A percentile compares a stretch with the other conserved stretches of the same genome.
Evolutionary conservation across 2,329 filamentous ascomycete genomes (phyloP).

Genomic region (Aspergillus alliaceus): DNA sequence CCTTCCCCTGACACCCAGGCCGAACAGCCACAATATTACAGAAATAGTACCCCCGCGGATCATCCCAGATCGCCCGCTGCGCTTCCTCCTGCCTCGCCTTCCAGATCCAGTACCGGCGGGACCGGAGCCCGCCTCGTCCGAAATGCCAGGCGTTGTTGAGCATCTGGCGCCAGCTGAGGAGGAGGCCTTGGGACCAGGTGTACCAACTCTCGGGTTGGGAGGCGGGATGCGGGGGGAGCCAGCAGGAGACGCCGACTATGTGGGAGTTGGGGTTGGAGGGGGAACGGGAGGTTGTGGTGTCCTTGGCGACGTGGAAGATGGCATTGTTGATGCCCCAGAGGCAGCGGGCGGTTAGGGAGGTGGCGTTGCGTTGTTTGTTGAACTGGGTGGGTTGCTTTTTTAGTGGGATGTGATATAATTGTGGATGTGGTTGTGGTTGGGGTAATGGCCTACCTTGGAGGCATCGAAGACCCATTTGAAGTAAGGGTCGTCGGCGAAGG

Average conservation of each 20-base stretch:
- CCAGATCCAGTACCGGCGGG: conserved; percentile 72
- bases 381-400: conserved; percentile 54
- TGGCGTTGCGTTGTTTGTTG: conserved; percentile 59
- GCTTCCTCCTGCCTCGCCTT: conserved; percentile 66
- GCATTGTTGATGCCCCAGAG: conserved; percentile 72
- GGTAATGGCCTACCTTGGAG: conserved; percentile 46
- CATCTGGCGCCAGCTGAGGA: conserved; percentile 64
- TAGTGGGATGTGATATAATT: no score
- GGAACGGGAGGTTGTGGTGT: conserved; percentile 65
- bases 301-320: conserved; percentile 71
- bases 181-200: no score
- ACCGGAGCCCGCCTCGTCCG: conserved; percentile 67
- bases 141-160: conserved; percentile 64
- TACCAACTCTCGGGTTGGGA: conserved; percentile 50
- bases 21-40: conserved; percentile 73
- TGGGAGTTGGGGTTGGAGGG: no score
- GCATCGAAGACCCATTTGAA: conserved; percentile 66
- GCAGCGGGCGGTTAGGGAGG: conserved; percentile 65
- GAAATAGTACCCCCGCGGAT: conserved; percentile 71
- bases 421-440: background rate
- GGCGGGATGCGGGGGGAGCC: conserved; percentile 60
- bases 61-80: conserved; percentile 65
- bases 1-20: conserved; percentile 65
- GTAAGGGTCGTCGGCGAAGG: conserved; percentile 68
- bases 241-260: conserved; percentile 73